Conservation (phyloP, 768 basidiomycete species). For the Paxillus involutus region DNA sequence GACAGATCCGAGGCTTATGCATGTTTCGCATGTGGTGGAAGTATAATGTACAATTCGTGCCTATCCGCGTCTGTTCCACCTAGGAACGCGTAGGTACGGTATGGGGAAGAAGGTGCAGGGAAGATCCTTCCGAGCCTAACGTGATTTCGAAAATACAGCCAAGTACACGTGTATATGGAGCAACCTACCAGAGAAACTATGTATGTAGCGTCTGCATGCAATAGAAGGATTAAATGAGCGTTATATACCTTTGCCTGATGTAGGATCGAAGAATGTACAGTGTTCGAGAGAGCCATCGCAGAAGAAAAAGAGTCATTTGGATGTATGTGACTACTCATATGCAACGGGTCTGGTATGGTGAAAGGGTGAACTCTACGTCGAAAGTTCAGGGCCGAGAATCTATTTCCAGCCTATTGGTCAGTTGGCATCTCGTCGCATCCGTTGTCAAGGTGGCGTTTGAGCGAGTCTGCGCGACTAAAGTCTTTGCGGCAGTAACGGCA, state of each 20-base stretch:
- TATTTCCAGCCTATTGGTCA: slow-evolving; percentile 24
- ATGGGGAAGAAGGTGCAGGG: neutral
- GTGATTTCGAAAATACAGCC: slow-evolving; percentile 7
- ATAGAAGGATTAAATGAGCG: neutral
- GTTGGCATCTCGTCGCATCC: slow-evolving; percentile 68
- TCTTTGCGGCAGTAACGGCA: slow-evolving; percentile 76
- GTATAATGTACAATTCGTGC: neutral
- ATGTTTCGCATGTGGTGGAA: neutral
- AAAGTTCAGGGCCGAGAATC: neutral
- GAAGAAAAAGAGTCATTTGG: neutral
- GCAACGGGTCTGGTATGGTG: neutral
- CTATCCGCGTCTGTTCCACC: neutral
- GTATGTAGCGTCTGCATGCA: neutral
- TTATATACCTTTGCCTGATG: neutral
- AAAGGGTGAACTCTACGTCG: neutral
- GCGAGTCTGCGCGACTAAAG: slow-evolving; percentile 76
- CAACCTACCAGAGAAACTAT: neutral
- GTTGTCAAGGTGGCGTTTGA: slow-evolving; percentile 82
- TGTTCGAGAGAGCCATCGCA: neutral
- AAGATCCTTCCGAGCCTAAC: slow-evolving; percentile 17
- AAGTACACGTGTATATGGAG: slow-evolving; percentile 8
- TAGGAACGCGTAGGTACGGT: neutral
- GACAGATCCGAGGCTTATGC: neutral
- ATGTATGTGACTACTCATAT: neutral
- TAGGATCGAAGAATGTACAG: neutral